Evolutionary conservation across 306 rosid genomes (phyloP).

Genomic region (Boehmeria nivea): DNA sequence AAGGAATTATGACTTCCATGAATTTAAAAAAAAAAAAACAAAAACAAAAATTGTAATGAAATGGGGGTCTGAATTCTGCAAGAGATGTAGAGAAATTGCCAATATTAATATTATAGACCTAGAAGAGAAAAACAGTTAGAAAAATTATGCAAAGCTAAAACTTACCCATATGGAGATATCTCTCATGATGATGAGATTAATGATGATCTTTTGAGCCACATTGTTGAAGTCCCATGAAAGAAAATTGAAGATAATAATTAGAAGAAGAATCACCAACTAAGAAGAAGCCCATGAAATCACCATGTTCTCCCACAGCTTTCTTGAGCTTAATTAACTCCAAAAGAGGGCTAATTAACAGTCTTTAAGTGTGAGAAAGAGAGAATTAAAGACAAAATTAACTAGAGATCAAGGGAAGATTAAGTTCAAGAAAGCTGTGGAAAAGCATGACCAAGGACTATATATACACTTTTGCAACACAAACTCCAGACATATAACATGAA

Average conservation of each 20-base stretch:
- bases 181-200: not conserved
- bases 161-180: not conserved
- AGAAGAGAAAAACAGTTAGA: not conserved
- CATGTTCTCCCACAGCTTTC: slow-evolving; percentile 99
- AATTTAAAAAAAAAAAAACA: no score
- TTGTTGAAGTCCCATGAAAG: not conserved
- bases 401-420: slow-evolving; percentile 34
- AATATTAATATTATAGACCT: not conserved
- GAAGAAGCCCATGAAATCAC: slow-evolving; percentile 41
- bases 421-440: slow-evolving; percentile 99
- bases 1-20: no score
- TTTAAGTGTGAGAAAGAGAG: not conserved
- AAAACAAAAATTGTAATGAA: no score
- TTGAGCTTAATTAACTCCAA: slow-evolving; percentile 45
- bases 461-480: not conserved
- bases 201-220: slow-evolving; percentile 13
- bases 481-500: no score
- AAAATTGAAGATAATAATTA: no score
- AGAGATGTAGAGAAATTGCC: slow-evolving; percentile 10
- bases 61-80: not conserved
- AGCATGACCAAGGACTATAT: slow-evolving; percentile 80
- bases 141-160: not conserved
- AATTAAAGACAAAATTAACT: not conserved
- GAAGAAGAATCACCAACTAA: no score
- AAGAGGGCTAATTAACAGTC: not conserved